Evolutionary conservation across 2,329 filamentous ascomycete species (phyloP).

Genomic region (Fusarium algeriense): DNA sequence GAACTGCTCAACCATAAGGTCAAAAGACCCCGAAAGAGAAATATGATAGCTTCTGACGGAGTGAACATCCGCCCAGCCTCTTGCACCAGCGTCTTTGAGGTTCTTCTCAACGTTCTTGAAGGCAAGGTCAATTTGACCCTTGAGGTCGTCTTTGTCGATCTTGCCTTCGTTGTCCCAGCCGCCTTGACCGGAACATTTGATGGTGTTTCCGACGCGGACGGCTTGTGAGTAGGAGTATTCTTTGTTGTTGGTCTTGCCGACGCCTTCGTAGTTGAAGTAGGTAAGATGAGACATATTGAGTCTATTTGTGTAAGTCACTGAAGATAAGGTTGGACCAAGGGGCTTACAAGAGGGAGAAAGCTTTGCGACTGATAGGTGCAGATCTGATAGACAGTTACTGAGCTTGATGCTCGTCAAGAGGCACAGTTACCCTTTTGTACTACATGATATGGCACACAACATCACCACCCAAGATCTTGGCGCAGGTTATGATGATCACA

Average conservation of each 20-base stretch:
- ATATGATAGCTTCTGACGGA: slow-evolving; percentile 61
- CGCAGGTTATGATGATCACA: neutral
- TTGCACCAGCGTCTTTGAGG: slow-evolving; percentile 65
- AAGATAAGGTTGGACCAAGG: too few species aligned
- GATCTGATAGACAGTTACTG: neutral
- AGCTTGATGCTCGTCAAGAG: neutral
- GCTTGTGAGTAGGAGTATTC: slow-evolving; percentile 44
- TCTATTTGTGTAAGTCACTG: neutral
- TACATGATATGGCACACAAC: neutral
- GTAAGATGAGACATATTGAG: slow-evolving; percentile 48
- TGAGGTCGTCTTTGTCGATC: slow-evolving; percentile 52
- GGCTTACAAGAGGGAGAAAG: neutral
- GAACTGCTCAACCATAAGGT: slow-evolving; percentile 60
- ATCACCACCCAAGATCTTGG: slow-evolving; percentile 15
- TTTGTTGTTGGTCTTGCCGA: slow-evolving; percentile 44
- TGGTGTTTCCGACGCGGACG: slow-evolving; percentile 35
- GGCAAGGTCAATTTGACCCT: slow-evolving; percentile 62
- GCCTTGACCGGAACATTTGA: slow-evolving; percentile 44
- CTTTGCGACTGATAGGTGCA: neutral
- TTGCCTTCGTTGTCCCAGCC: slow-evolving; percentile 41
- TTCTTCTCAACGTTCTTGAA: slow-evolving; percentile 68
- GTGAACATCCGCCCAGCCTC: slow-evolving; percentile 68
- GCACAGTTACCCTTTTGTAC: slow-evolving; percentile 25
- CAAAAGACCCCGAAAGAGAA: slow-evolving; percentile 55
- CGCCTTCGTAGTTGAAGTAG: slow-evolving; percentile 52